Percentiles rank a stretch among this genome's conserved stretches.
Conservation (phyloP, 345 rosid species). For the Dipteronia dyeriana region DNA sequence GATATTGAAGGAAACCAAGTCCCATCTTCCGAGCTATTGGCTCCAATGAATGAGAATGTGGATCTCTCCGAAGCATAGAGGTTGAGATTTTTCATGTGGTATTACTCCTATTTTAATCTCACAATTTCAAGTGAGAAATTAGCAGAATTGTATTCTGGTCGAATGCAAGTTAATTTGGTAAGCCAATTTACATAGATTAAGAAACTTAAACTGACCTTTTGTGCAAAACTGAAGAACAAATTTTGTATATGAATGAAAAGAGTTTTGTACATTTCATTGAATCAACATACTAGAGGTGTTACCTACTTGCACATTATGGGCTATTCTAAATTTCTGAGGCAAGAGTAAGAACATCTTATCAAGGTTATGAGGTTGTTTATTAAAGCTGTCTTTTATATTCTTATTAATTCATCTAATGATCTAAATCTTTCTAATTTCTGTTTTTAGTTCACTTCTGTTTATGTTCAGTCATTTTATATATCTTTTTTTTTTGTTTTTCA, state of each 20-base stretch:
- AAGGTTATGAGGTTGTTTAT: background rate
- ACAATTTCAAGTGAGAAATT: background rate
- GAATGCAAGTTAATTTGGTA: conserved; percentile 16
- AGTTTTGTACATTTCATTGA: background rate
- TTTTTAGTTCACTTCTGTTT: too few species aligned
- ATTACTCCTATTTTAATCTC: background rate
- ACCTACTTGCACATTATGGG: background rate
- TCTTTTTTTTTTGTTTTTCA: too few species aligned
- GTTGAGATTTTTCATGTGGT: background rate
- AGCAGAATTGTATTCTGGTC: background rate
- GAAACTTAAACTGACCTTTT: conserved; percentile 9
- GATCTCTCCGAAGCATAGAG: conserved; percentile 62
- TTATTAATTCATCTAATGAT: too few species aligned
- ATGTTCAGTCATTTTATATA: too few species aligned
- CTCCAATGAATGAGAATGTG: conserved; percentile 34
- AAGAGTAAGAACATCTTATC: too few species aligned
- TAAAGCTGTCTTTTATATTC: background rate
- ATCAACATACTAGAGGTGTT: background rate
- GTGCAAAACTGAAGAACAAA: background rate
- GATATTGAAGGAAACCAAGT: conserved; percentile 44
- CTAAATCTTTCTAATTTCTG: too few species aligned
- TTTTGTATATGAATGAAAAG: background rate
- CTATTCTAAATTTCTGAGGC: too few species aligned
- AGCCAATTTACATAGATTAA: background rate
- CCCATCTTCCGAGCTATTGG: conserved; percentile 38